These are phyloP conservation scores for Globisporangium sylvaticum DNA, from an alignment of 352 stramenopile genomes.

Conservation along the genomic window DNA sequence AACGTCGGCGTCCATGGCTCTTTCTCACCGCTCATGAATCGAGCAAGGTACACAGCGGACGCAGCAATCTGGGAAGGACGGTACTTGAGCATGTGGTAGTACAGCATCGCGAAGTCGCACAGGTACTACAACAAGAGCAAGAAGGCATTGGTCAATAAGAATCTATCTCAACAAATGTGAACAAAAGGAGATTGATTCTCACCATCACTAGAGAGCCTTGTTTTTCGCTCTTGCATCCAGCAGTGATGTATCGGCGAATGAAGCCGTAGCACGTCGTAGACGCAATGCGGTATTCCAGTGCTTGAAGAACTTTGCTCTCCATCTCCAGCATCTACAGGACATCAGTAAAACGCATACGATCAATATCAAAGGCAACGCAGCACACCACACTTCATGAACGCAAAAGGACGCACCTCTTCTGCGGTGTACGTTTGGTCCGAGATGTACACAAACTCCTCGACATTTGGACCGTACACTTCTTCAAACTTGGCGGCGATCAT, in stretches of 20 bases:
- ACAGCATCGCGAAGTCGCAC: slow-evolving; percentile 64
- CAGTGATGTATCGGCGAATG: slow-evolving; percentile 52
- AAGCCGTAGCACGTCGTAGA: slow-evolving; percentile 80
- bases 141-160: background rate
- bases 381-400: background rate
- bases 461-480: slow-evolving; percentile 93
- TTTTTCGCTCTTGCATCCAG: slow-evolving; percentile 50
- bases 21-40: slow-evolving; percentile 56
- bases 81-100: slow-evolving; percentile 74
- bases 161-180: background rate
- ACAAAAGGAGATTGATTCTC: background rate
- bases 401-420: slow-evolving; percentile 46
- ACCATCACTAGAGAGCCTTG: slow-evolving; percentile 65
- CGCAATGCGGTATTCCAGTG: slow-evolving; percentile 69
- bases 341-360: background rate
- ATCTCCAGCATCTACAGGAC: slow-evolving; percentile 71
- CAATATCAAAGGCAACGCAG: slow-evolving; percentile 11
- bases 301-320: slow-evolving; percentile 71
- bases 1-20: slow-evolving; percentile 76
- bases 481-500: slow-evolving; percentile 97
- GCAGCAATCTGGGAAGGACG: slow-evolving; percentile 66
- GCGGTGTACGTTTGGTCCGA: slow-evolving; percentile 94
- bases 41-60: slow-evolving; percentile 70
- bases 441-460: slow-evolving; percentile 97
- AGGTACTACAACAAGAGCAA: slow-evolving; percentile 46